Evolutionary conservation across 2,329 filamentous ascomycete genomes (phyloP).

Genomic region (Calonectria pauciramosa): DNA sequence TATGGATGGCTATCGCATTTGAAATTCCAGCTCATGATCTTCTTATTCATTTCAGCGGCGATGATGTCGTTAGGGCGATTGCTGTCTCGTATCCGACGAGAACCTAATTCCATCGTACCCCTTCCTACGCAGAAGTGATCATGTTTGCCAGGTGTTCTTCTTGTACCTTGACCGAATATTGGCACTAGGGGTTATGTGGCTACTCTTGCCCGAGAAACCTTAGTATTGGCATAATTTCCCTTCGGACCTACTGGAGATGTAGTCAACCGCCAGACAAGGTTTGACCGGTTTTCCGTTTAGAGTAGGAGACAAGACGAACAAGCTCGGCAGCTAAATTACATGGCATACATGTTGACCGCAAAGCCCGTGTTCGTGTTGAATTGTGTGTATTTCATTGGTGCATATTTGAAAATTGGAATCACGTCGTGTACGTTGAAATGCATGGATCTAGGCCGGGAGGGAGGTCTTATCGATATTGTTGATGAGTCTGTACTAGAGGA

Average conservation of each 20-base stretch:
- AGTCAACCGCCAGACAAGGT: background rate
- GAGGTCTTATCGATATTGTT: background rate
- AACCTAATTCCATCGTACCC: background rate
- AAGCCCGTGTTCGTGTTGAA: background rate
- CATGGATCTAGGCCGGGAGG: background rate
- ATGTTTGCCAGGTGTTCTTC: background rate
- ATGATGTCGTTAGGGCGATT: background rate
- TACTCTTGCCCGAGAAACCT: background rate
- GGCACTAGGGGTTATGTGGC: no score
- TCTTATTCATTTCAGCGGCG: background rate
- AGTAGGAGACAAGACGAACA: background rate
- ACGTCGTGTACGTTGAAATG: background rate
- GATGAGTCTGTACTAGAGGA: background rate
- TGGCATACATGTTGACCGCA: background rate
- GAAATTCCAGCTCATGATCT: background rate
- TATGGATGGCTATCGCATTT: background rate
- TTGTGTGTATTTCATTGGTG: background rate
- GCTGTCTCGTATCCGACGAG: background rate
- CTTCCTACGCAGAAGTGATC: background rate
- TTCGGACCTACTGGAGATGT: background rate
- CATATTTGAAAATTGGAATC: background rate
- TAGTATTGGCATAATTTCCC: background rate
- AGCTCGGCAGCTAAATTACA: background rate
- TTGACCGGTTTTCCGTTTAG: background rate
- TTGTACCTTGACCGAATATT: background rate